These are phyloP conservation scores for Talaromyces trachyspermus DNA, from an alignment of 495 filamentous ascomycete species.

Conservation along the genomic window DNA sequence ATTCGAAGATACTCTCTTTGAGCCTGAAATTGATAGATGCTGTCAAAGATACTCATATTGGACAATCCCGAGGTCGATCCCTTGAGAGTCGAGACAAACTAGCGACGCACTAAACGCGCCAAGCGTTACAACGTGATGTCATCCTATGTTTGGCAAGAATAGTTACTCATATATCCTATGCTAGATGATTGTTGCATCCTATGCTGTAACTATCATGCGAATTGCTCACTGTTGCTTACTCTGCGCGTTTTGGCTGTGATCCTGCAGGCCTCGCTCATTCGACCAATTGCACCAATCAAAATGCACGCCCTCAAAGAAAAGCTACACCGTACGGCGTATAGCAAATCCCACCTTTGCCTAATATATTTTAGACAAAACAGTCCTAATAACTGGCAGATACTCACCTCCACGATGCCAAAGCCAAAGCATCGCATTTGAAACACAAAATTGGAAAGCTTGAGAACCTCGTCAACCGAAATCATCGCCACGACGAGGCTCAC, in stretches of 20 bases:
- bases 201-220: too few relatives aligned
- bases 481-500: slow-evolving; percentile 92
- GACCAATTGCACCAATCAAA: not conserved
- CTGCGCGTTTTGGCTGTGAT: not conserved
- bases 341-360: not conserved
- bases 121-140: too few relatives aligned
- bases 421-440: slow-evolving; percentile 44
- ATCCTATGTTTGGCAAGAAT: too few relatives aligned
- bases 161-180: too few relatives aligned
- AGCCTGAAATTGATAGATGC: too few relatives aligned
- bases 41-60: too few relatives aligned
- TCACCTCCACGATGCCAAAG: slow-evolving; percentile 5
- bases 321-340: not conserved
- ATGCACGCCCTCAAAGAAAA: slow-evolving; percentile 6
- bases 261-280: not conserved
- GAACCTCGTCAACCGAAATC: slow-evolving; percentile 76
- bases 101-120: too few relatives aligned
- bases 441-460: slow-evolving; percentile 60
- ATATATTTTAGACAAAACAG: not conserved
- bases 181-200: too few relatives aligned
- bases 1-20: too few relatives aligned
- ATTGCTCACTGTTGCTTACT: too few relatives aligned
- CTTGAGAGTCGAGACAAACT: too few relatives aligned
- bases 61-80: too few relatives aligned
- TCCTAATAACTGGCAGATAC: slow-evolving; percentile 1